A percentile compares a stretch with the other conserved stretches of the same genome.
These are phyloP conservation scores for Postia placenta DNA, from an alignment of 768 basidiomycete genomes.

Conservation along the genomic window DNA sequence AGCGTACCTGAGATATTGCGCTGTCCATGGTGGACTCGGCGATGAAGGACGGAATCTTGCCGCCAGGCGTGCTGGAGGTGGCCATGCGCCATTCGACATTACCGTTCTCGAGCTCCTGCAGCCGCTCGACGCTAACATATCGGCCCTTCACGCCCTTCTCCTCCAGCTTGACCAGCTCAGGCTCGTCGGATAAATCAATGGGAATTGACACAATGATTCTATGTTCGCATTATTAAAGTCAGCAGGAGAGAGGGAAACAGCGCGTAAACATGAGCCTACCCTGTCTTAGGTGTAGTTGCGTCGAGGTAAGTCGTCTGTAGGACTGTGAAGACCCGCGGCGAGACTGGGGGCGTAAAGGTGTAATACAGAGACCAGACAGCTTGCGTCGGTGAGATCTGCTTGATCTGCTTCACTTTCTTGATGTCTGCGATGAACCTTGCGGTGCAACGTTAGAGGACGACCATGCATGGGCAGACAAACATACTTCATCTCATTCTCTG, in stretches of 20 bases:
- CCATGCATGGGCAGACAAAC: constrained; percentile 12
- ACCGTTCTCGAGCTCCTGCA: constrained; percentile 57
- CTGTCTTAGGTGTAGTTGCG: constrained; percentile 45
- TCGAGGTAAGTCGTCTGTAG: constrained; percentile 55
- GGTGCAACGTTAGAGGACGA: neutral
- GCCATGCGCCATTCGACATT: constrained; percentile 78
- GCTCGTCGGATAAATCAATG: constrained; percentile 54
- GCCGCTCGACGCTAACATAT: constrained; percentile 64
- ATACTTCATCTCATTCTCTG: constrained; percentile 64
- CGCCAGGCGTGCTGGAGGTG: constrained; percentile 66
- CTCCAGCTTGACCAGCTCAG: constrained; percentile 55
- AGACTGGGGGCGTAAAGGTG: constrained; percentile 62
- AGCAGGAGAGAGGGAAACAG: neutral
- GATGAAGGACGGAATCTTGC: constrained; percentile 59
- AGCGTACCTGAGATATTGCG: constrained; percentile 53
- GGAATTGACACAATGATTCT: constrained; percentile 54
- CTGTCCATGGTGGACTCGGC: constrained; percentile 55
- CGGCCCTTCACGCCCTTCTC: constrained; percentile 59
- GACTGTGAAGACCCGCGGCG: constrained; percentile 72
- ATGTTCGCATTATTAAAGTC: neutral
- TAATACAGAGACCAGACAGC: constrained; percentile 71
- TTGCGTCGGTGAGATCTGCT: constrained; percentile 56
- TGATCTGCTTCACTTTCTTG: constrained; percentile 55
- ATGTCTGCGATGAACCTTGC: constrained; percentile 60
- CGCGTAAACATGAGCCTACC: constrained; percentile 37